A percentile compares a stretch with the other conserved stretches of the same genome.
Evolutionary conservation across 139 green algal species (phyloP).

Genomic region (Gonium pectorale): DNA sequence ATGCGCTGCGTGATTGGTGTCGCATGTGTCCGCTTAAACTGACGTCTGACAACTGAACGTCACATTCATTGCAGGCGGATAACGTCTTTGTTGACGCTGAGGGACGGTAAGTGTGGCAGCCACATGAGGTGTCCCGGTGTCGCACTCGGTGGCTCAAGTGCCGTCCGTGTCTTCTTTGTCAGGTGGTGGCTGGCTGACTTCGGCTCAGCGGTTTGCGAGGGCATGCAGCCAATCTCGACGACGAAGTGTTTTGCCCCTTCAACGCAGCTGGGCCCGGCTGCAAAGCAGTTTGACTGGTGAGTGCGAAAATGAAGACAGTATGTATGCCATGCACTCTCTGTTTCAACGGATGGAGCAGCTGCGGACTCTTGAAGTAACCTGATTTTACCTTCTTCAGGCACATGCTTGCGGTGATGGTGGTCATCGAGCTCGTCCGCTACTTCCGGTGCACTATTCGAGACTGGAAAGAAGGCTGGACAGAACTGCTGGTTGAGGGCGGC

Average conservation of each 20-base stretch:
- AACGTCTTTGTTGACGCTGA: conserved; percentile 1
- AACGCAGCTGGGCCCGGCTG: no score
- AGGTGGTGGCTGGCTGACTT: conserved; percentile 37
- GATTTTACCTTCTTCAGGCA: background rate
- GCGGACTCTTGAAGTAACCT: no score
- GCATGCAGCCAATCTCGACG: background rate
- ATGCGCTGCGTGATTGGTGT: no score
- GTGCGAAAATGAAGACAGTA: background rate
- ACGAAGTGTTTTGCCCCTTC: conserved; percentile 14
- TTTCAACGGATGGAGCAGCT: no score
- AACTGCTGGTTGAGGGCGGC: conserved; percentile 20
- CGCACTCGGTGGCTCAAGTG: background rate
- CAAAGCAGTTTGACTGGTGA: conserved; percentile 20
- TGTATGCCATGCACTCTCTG: background rate
- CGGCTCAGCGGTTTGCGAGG: background rate
- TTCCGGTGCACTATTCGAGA: no score
- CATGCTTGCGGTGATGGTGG: conserved; percentile 36
- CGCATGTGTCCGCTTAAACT: no score
- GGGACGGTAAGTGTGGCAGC: background rate
- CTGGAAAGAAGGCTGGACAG: background rate
- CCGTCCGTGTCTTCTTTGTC: background rate
- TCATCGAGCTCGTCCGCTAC: conserved; percentile 6
- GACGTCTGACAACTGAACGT: background rate
- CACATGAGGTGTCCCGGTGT: background rate
- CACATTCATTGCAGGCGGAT: background rate